Evolutionary conservation across 208 protist genomes (phyloP).

Genomic region (Leishmania tarentolae): DNA sequence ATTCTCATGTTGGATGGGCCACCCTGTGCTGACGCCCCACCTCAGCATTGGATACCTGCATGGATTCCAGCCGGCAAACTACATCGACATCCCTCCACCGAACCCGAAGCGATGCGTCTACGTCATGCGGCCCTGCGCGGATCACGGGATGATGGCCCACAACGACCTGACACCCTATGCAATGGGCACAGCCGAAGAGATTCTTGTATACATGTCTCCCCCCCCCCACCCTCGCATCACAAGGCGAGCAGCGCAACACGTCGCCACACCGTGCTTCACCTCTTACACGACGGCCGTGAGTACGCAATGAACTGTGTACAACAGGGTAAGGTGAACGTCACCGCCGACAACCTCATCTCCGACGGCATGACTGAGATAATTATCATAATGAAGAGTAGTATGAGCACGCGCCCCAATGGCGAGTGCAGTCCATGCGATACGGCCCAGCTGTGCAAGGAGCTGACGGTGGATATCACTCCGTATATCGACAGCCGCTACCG

Average conservation of each 20-base stretch:
- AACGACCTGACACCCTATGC: conserved; percentile 24
- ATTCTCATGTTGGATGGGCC: conserved; percentile 38
- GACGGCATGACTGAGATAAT: conserved; percentile 19
- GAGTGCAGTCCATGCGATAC: neutral
- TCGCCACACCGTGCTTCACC: conserved; percentile 43
- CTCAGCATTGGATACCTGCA: conserved; percentile 30
- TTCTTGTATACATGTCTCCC: conserved; percentile 43
- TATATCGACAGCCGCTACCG: conserved; percentile 38
- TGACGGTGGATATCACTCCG: conserved; percentile 36
- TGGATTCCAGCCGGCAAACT: conserved; percentile 29
- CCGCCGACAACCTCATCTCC: conserved; percentile 45
- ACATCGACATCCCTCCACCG: conserved; percentile 38
- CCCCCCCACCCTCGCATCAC: conserved; percentile 40
- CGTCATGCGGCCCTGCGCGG: conserved; percentile 4
- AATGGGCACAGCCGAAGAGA: conserved; percentile 27
- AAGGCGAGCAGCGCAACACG: conserved; percentile 19
- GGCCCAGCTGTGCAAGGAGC: conserved; percentile 15
- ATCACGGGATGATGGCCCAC: conserved; percentile 32
- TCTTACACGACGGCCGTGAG: conserved; percentile 36
- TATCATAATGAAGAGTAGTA: conserved; percentile 14
- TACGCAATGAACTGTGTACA: conserved; percentile 29
- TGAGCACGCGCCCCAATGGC: neutral
- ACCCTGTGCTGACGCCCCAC: conserved; percentile 31
- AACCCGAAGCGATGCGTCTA: conserved; percentile 9
- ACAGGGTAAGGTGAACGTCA: conserved; percentile 38